Conservation (phyloP, 1,139 yeast species). For the Suhomyces coccinellae region DNA sequence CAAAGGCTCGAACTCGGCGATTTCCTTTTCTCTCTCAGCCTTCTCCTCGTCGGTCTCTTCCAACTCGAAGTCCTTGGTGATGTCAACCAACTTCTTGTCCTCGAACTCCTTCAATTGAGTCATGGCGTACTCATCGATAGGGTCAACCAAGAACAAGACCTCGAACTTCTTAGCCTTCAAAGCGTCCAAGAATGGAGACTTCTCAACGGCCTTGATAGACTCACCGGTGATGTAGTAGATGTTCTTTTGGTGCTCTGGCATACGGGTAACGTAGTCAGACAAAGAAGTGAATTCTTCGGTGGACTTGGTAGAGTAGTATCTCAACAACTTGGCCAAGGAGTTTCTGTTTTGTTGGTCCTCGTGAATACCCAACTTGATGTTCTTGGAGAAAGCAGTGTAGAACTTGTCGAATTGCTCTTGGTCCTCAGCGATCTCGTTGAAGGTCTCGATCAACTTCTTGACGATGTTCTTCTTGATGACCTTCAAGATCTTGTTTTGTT, state of each 20-base stretch:
- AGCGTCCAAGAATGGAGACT: conserved; percentile 99
- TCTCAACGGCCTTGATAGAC: conserved; percentile 95
- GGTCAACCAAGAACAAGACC: conserved; percentile 96
- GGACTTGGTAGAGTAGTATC: conserved; percentile 97
- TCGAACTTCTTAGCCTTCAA: conserved; percentile 98
- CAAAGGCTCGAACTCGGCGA: conserved; percentile 87
- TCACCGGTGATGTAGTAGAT: conserved; percentile 99
- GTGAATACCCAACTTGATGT: conserved; percentile 98
- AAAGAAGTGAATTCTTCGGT: conserved; percentile 91
- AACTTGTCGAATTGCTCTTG: conserved; percentile 97
- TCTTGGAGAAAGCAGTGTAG: conserved; percentile 98
- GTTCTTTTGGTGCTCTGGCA: conserved; percentile 99
- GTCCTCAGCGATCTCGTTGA: conserved; percentile 99
- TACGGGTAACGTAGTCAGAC: conserved; percentile 96
- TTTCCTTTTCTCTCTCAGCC: conserved; percentile 88
- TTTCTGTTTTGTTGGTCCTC: conserved; percentile 98
- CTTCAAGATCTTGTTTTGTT: conserved; percentile 99
- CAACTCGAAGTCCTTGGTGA: conserved; percentile 98
- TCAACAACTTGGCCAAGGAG: conserved; percentile 92
- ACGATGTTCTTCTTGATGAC: conserved; percentile 99
- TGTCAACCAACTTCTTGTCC: conserved; percentile 98
- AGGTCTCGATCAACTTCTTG: conserved; percentile 97
- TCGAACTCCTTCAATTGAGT: conserved; percentile 99
- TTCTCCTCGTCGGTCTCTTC: conserved; percentile 99
- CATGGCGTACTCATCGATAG: conserved; percentile 99